phyloP scores from a whole-genome alignment of 495 filamentous ascomycete genomes.

The Physcia stellaris region DNA sequence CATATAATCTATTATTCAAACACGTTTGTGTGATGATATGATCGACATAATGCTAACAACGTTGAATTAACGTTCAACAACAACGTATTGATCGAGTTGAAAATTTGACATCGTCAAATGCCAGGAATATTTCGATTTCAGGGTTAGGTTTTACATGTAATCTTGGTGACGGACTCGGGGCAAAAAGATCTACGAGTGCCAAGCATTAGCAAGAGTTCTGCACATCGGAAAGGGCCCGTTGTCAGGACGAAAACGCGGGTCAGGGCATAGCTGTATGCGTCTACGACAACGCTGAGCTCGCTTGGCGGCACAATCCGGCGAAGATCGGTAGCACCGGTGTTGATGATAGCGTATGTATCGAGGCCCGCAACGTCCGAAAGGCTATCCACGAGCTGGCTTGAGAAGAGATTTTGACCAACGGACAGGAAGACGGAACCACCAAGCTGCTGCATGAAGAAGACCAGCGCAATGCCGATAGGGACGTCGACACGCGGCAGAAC shows the following conservation, averaged over 20 bases:
- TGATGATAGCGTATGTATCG: slow-evolving; percentile 11
- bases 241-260: slow-evolving; percentile 9
- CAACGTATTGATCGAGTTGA: too few relatives aligned
- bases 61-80: too few relatives aligned
- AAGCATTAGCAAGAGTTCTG: too few relatives aligned
- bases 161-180: too few relatives aligned
- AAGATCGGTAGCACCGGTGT: slow-evolving; percentile 20
- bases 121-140: too few relatives aligned
- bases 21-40: too few relatives aligned
- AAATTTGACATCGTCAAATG: too few relatives aligned
- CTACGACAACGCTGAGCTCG: slow-evolving; percentile 13
- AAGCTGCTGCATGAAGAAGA: slow-evolving; percentile 27
- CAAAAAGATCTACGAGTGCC: too few relatives aligned
- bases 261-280: slow-evolving; percentile 22
- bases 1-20: too few relatives aligned
- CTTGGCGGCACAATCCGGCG: slow-evolving; percentile 13
- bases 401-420: slow-evolving; percentile 22
- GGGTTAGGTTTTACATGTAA: too few relatives aligned
- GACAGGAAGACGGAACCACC: slow-evolving; percentile 27
- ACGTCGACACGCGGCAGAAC: slow-evolving; percentile 23
- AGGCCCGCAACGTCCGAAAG: slow-evolving; percentile 14
- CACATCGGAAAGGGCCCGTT: too few relatives aligned
- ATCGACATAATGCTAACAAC: too few relatives aligned
- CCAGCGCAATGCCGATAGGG: slow-evolving; percentile 23
- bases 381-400: slow-evolving; percentile 14